Evolutionary conservation across 1,139 yeast genomes (phyloP).

Genomic region (Pichia sp.): DNA sequence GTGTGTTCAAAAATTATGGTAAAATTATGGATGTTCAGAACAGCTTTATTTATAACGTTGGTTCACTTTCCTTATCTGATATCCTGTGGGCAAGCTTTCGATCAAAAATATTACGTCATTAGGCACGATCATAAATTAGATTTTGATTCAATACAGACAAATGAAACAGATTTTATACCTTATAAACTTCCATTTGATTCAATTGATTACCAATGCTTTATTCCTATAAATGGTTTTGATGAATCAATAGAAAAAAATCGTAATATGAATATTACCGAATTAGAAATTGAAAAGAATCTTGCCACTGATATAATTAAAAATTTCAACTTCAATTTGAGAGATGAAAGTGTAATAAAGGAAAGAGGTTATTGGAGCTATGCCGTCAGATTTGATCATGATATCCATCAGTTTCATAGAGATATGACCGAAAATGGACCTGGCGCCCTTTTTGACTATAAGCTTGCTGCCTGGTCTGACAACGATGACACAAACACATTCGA

Average conservation of each 20-base stretch:
- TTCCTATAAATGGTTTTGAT: slow-evolving; percentile 2
- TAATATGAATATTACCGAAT: neutral
- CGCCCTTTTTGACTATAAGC: slow-evolving; percentile 1
- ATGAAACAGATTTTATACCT: neutral
- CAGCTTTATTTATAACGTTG: neutral
- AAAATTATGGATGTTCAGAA: too few species aligned
- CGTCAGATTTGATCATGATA: slow-evolving; percentile 9
- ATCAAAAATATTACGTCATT: slow-evolving; percentile 3
- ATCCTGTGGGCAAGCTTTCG: neutral
- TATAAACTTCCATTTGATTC: neutral
- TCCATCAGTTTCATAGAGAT: slow-evolving; percentile 9
- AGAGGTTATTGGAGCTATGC: slow-evolving; percentile 21
- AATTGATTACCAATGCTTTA: slow-evolving; percentile 5
- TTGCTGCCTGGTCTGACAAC: slow-evolving; percentile 22
- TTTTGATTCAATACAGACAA: neutral
- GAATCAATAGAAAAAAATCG: neutral
- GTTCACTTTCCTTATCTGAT: neutral
- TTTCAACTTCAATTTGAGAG: slow-evolving; percentile 8
- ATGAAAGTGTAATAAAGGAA: neutral
- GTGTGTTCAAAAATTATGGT: too few species aligned
- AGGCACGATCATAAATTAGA: neutral
- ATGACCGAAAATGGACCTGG: neutral
- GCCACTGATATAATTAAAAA: slow-evolving; percentile 17
- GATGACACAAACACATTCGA: neutral
- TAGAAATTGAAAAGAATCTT: slow-evolving; percentile 12